phyloP scores from a whole-genome alignment of 768 basidiomycete genomes.

The Tulasnella sp. region DNA sequence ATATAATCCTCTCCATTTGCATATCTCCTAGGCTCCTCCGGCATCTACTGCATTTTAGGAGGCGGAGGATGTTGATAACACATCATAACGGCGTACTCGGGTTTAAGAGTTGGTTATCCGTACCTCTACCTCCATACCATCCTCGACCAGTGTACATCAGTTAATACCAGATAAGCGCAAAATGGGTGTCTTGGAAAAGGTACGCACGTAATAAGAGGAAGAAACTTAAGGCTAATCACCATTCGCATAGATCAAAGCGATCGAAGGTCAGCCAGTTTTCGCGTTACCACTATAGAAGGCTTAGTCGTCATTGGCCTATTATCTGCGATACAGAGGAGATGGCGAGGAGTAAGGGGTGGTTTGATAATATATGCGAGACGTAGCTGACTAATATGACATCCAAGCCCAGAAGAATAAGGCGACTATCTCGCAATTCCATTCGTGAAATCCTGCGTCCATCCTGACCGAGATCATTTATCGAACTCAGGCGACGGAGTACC shows the following conservation, averaged over 20 bases:
- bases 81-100: background rate
- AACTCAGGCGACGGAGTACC: constrained; percentile 81
- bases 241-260: constrained; percentile 72
- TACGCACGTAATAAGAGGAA: background rate
- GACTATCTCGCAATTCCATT: constrained; percentile 17
- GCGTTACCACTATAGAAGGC: background rate
- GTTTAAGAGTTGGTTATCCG: background rate
- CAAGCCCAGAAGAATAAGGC: constrained; percentile 95
- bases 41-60: background rate
- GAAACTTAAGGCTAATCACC: background rate
- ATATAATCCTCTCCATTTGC: background rate
- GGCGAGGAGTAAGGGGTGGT: constrained; percentile 69
- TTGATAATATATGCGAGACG: constrained; percentile 6
- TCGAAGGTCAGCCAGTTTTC: constrained; percentile 50
- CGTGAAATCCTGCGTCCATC: background rate
- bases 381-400: background rate
- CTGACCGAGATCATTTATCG: constrained; percentile 4
- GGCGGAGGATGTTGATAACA: background rate
- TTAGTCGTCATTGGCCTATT: constrained; percentile 3
- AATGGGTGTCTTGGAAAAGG: constrained; percentile 97
- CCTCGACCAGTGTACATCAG: background rate
- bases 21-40: background rate
- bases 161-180: constrained; percentile 24
- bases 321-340: constrained; percentile 67
- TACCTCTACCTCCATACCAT: background rate